Percentiles rank a stretch among this genome's conserved stretches.
Conservation (phyloP, 768 basidiomycete genomes). For the Termitomyces sp. region DNA sequence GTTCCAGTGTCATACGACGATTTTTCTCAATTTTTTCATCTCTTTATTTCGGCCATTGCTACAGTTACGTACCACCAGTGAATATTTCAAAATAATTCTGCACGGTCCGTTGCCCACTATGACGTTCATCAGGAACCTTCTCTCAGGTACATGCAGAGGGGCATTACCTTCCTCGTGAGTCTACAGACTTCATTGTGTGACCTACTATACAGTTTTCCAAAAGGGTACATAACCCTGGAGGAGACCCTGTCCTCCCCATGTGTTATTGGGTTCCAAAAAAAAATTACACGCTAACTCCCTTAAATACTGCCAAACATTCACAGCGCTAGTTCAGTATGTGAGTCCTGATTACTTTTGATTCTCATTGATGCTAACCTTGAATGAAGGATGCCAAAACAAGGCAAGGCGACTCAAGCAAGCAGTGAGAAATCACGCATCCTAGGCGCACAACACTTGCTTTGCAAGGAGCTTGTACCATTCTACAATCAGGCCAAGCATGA, state of each 20-base stretch:
- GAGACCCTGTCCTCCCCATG: too few species aligned
- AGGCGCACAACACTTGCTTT: background rate
- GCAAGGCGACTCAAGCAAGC: background rate
- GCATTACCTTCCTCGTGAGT: background rate
- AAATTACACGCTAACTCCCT: background rate
- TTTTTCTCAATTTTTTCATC: background rate
- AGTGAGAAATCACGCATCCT: background rate
- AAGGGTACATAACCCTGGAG: background rate
- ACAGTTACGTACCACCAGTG: too few species aligned
- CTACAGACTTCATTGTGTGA: background rate
- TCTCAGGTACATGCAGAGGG: background rate
- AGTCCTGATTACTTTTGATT: background rate
- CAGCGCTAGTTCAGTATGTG: background rate
- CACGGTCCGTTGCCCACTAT: background rate
- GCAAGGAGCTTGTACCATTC: background rate
- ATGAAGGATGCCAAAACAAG: background rate
- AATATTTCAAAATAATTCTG: background rate
- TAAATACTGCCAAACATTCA: background rate
- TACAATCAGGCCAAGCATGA: background rate
- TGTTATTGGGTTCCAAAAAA: background rate
- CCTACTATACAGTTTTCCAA: background rate
- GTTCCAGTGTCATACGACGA: background rate
- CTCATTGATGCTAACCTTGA: background rate
- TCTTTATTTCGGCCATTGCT: too few species aligned
- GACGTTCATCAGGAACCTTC: background rate